Evolutionary conservation across 495 filamentous ascomycete genomes (phyloP).

Genomic region (Bryoglossum gracile): DNA sequence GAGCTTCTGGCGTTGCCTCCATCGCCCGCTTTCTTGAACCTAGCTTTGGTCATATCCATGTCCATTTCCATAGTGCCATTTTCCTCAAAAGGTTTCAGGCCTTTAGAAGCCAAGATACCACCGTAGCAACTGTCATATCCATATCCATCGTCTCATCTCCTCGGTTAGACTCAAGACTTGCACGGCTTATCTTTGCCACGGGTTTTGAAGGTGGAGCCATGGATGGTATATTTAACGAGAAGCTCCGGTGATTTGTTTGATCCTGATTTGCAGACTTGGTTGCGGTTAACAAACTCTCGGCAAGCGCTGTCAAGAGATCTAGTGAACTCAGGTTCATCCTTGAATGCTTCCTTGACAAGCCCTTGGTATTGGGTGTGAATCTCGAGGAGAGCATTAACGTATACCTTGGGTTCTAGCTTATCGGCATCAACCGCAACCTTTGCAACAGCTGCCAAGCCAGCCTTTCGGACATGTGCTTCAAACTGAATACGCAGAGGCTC

Average conservation of each 20-base stretch:
- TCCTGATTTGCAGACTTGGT: slow-evolving; percentile 85
- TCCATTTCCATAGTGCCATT: slow-evolving; percentile 6
- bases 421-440: slow-evolving; percentile 88
- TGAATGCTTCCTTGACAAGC: slow-evolving; percentile 87
- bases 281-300: slow-evolving; percentile 95
- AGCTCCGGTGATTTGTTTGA: slow-evolving; percentile 91
- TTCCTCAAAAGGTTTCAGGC: neutral
- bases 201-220: slow-evolving; percentile 2
- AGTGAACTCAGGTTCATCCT: slow-evolving; percentile 96
- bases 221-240: slow-evolving; percentile 79
- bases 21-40: too few relatives aligned
- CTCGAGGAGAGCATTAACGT: slow-evolving; percentile 90
- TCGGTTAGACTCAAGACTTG: slow-evolving; percentile 26
- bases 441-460: slow-evolving; percentile 78
- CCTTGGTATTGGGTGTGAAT: slow-evolving; percentile 89
- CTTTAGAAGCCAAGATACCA: slow-evolving; percentile 53
- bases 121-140: slow-evolving; percentile 69
- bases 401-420: slow-evolving; percentile 88
- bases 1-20: too few relatives aligned
- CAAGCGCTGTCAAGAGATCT: slow-evolving; percentile 95
- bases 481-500: slow-evolving; percentile 85
- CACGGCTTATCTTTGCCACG: slow-evolving; percentile 1
- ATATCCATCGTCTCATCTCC: slow-evolving; percentile 44
- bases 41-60: slow-evolving; percentile 77
- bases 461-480: slow-evolving; percentile 85